phyloP scores from a whole-genome alignment of 2,329 filamentous ascomycete genomes.

The Tricladium varicosporioides region DNA sequence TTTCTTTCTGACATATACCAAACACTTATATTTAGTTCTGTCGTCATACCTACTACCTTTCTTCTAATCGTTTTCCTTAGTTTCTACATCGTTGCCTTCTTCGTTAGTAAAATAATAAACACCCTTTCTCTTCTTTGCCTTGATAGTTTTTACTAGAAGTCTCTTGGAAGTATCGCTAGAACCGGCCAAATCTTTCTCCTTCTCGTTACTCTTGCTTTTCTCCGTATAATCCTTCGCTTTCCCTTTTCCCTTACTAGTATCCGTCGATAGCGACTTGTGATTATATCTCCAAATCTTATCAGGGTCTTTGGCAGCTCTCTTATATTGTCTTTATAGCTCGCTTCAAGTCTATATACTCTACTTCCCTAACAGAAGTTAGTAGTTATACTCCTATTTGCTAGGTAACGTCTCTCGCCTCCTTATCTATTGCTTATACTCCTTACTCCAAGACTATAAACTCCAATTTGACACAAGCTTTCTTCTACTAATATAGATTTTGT shows the following conservation, averaged over 20 bases:
- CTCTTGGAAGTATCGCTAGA: not conserved
- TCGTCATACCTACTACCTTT: conserved; percentile 1
- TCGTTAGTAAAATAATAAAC: conserved; percentile 5
- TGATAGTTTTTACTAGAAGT: conserved; percentile 1
- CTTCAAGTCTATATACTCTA: conserved; percentile 4
- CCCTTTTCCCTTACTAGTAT: conserved; percentile 2
- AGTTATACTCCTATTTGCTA: conserved; percentile 2
- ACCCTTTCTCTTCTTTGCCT: conserved; percentile 3
- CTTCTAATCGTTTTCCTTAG: conserved; percentile 3
- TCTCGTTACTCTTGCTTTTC: not conserved
- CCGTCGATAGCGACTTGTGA: not conserved
- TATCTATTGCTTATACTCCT: not conserved
- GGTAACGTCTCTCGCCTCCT: conserved; percentile 2
- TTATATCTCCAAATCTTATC: conserved; percentile 3
- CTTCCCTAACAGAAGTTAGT: conserved; percentile 1
- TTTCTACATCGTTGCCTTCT: conserved; percentile 2
- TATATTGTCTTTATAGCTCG: conserved; percentile 1
- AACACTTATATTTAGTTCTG: not conserved
- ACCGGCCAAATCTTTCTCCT: not conserved
- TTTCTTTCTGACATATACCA: conserved; percentile 1
- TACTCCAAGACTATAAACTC: conserved; percentile 5
- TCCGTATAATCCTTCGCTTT: not conserved
- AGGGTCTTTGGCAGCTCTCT: conserved; percentile 3
- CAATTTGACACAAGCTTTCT: not conserved
- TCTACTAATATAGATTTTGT: not conserved